Conservation (phyloP, 2,329 filamentous ascomycete species). For the Exophiala dermatitidis region DNA sequence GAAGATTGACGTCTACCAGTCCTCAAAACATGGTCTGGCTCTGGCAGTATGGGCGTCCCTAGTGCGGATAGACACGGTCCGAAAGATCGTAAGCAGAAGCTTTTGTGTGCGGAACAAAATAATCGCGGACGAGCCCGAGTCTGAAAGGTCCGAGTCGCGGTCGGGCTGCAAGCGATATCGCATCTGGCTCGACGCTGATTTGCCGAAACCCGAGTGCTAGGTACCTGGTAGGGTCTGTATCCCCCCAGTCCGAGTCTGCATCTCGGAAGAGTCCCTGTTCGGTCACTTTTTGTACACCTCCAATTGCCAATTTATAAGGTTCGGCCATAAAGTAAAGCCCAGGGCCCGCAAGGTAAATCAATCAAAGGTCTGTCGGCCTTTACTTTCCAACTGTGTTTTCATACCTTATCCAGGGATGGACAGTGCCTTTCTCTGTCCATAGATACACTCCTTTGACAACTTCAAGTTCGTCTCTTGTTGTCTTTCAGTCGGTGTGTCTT, state of each 20-base stretch:
- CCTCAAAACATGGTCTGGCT: too few relatives aligned
- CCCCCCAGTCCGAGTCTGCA: neutral
- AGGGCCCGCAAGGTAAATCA: too few relatives aligned
- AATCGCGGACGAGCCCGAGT: neutral
- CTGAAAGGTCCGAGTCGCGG: neutral
- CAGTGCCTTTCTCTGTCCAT: too few relatives aligned
- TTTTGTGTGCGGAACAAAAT: neutral
- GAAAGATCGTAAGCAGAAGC: neutral
- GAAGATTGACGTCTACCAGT: too few relatives aligned
- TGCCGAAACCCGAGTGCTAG: neutral
- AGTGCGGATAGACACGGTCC: neutral
- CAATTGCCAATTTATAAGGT: too few relatives aligned
- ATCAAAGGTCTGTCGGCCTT: neutral
- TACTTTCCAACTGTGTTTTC: neutral
- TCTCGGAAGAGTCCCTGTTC: constrained; percentile 2
- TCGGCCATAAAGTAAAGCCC: too few relatives aligned
- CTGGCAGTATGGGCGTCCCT: too few relatives aligned
- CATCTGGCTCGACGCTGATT: neutral
- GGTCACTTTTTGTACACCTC: neutral
- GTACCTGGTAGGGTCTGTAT: neutral
- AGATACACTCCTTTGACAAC: too few relatives aligned
- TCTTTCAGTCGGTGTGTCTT: constrained; percentile 2
- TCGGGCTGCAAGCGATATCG: constrained; percentile 2
- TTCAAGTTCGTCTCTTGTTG: neutral
- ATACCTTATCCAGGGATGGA: too few relatives aligned